Evolutionary conservation across 2,329 filamentous ascomycete species (phyloP).

Genomic region (Colletotrichum sp.): DNA sequence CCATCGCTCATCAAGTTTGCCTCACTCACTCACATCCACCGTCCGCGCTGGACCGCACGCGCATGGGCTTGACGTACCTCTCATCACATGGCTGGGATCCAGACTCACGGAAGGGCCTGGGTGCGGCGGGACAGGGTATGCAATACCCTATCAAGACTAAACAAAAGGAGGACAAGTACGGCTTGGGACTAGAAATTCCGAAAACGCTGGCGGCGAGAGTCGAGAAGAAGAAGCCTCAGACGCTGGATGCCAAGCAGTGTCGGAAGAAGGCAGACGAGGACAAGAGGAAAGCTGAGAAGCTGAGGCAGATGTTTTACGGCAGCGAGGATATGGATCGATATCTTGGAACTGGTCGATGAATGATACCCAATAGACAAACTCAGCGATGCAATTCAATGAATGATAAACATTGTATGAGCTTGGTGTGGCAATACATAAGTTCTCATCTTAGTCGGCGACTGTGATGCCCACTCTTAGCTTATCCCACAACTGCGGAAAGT

Average conservation of each 20-base stretch:
- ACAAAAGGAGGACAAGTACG: constrained; percentile 76
- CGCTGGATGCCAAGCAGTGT: constrained; percentile 73
- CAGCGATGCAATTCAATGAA: neutral
- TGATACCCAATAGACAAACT: neutral
- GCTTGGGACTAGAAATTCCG: constrained; percentile 65
- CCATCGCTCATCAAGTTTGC: constrained; percentile 74
- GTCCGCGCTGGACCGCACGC: constrained; percentile 71
- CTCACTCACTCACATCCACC: constrained; percentile 74
- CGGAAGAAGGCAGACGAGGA: constrained; percentile 66
- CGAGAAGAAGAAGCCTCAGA: constrained; percentile 47
- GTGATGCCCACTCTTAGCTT: no score
- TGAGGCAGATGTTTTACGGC: constrained; percentile 76
- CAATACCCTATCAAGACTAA: constrained; percentile 76
- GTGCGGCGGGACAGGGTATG: constrained; percentile 73
- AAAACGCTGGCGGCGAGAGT: constrained; percentile 45
- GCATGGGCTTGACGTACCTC: constrained; percentile 73
- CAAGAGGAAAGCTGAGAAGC: constrained; percentile 64
- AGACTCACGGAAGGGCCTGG: constrained; percentile 74
- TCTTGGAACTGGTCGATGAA: constrained; percentile 48
- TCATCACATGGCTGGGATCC: constrained; percentile 76
- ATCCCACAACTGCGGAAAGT: no score
- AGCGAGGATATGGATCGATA: constrained; percentile 80
- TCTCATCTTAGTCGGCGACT: no score
- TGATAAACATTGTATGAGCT: no score
- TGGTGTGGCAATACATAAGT: no score